These are phyloP conservation scores for Talaromyces borbonicus DNA, from an alignment of 495 filamentous ascomycete genomes.

Conservation along the genomic window DNA sequence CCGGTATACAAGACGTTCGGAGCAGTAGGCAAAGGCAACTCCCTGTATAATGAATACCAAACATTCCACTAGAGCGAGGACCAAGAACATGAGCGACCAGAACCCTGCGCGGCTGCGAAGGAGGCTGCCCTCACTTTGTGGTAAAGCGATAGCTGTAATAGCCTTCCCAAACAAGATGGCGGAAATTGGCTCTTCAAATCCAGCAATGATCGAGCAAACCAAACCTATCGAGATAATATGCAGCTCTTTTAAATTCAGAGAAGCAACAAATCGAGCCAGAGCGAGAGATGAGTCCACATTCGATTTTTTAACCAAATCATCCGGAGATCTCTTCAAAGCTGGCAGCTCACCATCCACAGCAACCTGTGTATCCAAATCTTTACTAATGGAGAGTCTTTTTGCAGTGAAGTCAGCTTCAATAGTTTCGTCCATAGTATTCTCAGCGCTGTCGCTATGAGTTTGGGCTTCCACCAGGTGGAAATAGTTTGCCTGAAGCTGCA, in stretches of 20 bases:
- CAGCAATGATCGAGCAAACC: slow-evolving; percentile 59
- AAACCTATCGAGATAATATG: slow-evolving; percentile 59
- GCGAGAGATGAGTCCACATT: too few species aligned
- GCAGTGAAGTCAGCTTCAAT: too few species aligned
- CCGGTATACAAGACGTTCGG: slow-evolving; percentile 13
- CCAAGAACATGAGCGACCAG: slow-evolving; percentile 17
- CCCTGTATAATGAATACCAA: slow-evolving; percentile 11
- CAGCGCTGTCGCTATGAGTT: too few species aligned
- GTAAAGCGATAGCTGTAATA: slow-evolving; percentile 47
- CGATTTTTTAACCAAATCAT: too few species aligned
- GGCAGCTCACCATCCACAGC: too few species aligned
- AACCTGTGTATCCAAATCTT: too few species aligned
- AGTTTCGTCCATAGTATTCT: too few species aligned
- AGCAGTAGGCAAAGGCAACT: slow-evolving; percentile 15
- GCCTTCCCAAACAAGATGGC: slow-evolving; percentile 74
- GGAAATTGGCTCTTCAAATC: slow-evolving; percentile 62
- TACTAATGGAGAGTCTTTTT: too few species aligned
- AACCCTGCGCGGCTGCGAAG: slow-evolving; percentile 11
- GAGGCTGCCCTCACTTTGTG: slow-evolving; percentile 6
- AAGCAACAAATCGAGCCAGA: too few species aligned
- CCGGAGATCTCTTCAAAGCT: too few species aligned
- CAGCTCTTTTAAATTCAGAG: slow-evolving; percentile 9
- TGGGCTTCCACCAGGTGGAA: neutral
- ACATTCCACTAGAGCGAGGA: slow-evolving; percentile 13
- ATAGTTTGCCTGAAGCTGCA: slow-evolving; percentile 9